A percentile compares a stretch with the other conserved stretches of the same genome.
phyloP scores from a whole-genome alignment of 169 alveolate species.

The Eimeria sp. region DNA sequence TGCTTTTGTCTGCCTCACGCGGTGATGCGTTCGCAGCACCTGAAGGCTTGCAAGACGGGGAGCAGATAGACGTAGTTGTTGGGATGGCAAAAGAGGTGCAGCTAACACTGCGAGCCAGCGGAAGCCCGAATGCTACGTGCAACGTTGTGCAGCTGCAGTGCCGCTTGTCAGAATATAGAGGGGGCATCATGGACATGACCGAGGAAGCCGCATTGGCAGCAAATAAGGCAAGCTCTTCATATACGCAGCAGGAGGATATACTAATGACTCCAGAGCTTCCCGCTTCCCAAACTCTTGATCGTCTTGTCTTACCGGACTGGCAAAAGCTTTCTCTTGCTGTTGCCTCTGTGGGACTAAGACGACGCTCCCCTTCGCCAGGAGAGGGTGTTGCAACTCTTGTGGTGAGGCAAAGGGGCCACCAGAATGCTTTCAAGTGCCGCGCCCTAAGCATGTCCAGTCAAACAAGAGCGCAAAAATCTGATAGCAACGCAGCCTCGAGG shows the following conservation, averaged over 20 bases:
- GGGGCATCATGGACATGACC: slow-evolving; percentile 55
- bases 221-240: not conserved
- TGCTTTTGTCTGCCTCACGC: not conserved
- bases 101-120: slow-evolving; percentile 41
- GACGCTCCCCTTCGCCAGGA: not conserved
- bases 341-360: slow-evolving; percentile 20
- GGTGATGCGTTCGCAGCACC: slow-evolving; percentile 45
- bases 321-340: slow-evolving; percentile 37
- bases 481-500: not conserved
- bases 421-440: not conserved
- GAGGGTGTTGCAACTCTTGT: slow-evolving; percentile 44
- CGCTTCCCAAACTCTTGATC: not conserved
- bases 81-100: slow-evolving; percentile 33
- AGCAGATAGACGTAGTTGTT: slow-evolving; percentile 3
- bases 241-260: slow-evolving; percentile 2
- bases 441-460: not conserved
- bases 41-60: not conserved
- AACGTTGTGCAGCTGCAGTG: slow-evolving; percentile 68
- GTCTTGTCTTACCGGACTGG: slow-evolving; percentile 60
- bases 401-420: slow-evolving; percentile 4
- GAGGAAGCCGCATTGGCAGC: slow-evolving; percentile 49
- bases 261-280: slow-evolving; percentile 49
- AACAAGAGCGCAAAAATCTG: not conserved
- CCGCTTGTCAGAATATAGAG: slow-evolving; percentile 57
- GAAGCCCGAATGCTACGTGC: slow-evolving; percentile 51